A percentile compares a stretch with the other conserved stretches of the same genome.
phyloP scores from a whole-genome alignment of 768 basidiomycete genomes.

The Phaffia tasmanica region DNA sequence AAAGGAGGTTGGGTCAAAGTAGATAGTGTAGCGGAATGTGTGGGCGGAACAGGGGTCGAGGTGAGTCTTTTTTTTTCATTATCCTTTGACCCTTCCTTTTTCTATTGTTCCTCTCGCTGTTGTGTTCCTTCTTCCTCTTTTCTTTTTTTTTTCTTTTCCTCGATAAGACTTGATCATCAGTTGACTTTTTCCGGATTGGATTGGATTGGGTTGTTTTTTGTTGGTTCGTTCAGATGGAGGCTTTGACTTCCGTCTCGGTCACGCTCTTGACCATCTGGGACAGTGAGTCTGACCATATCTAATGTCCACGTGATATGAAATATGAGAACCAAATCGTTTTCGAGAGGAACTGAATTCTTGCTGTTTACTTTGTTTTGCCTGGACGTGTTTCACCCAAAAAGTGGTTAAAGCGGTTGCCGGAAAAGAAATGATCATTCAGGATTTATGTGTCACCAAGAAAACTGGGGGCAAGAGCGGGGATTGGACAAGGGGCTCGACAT shows the following conservation, averaged over 20 bases:
- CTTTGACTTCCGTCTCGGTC: conserved; percentile 67
- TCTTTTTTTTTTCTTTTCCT: not conserved
- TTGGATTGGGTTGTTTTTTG: no score
- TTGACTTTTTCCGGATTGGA: no score
- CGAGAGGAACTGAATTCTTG: not conserved
- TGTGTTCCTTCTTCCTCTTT: no score
- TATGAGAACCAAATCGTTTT: not conserved
- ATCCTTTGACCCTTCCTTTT: not conserved
- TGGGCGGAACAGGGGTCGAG: conserved; percentile 71
- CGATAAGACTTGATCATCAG: no score
- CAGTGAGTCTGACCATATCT: conserved; percentile 34
- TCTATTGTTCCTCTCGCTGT: no score
- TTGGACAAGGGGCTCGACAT: conserved; percentile 41
- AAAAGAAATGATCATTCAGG: conserved; percentile 67
- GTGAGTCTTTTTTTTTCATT: conserved; percentile 85
- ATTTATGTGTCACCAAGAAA: conserved; percentile 56
- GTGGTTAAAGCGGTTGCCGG: conserved; percentile 82
- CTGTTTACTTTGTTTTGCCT: not conserved
- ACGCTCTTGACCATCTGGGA: conserved; percentile 79
- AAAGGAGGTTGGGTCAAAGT: conserved; percentile 49
- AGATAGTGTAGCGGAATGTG: conserved; percentile 57
- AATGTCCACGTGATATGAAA: not conserved
- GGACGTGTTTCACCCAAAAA: not conserved
- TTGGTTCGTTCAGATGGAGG: conserved; percentile 58
- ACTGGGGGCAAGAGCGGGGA: conserved; percentile 64